Percentiles rank a stretch among this genome's conserved stretches.
Conservation (phyloP, 2,329 filamentous ascomycete genomes). For the Chaetomiaceae sp. region DNA sequence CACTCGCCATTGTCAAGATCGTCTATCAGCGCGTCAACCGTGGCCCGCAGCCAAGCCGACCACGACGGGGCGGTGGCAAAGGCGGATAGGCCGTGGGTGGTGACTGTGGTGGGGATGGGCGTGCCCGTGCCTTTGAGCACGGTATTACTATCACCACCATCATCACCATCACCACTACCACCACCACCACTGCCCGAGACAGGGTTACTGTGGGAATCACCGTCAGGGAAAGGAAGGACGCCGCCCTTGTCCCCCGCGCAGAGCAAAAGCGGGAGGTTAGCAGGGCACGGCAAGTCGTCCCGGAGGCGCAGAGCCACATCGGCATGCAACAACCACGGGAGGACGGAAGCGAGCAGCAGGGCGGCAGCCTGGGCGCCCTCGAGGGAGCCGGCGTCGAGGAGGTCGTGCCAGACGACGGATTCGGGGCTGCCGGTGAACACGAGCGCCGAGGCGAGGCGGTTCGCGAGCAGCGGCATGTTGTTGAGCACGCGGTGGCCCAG, state of each 20-base stretch:
- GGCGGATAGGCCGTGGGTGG: neutral
- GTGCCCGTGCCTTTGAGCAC: neutral
- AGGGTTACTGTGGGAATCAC: too few relatives aligned
- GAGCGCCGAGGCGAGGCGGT: neutral
- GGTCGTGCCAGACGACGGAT: neutral
- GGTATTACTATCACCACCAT: too few relatives aligned
- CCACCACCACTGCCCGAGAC: too few relatives aligned
- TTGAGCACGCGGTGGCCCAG: neutral
- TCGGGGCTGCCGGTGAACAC: neutral
- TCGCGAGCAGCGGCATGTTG: neutral
- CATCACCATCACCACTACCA: too few relatives aligned
- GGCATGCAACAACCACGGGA: neutral
- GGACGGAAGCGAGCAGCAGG: neutral
- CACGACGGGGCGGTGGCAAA: neutral
- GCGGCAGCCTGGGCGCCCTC: neutral
- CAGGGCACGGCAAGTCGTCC: neutral
- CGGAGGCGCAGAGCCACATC: neutral
- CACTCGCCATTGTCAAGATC: neutral
- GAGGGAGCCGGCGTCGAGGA: neutral
- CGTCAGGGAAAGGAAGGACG: neutral
- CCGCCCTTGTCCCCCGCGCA: too few relatives aligned
- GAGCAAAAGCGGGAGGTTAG: neutral
- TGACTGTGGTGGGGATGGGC: neutral
- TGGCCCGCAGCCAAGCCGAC: neutral
- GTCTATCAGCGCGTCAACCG: neutral